phyloP scores from a whole-genome alignment of 176 grass and related monocot genomes.

The Juncus effusus region DNA sequence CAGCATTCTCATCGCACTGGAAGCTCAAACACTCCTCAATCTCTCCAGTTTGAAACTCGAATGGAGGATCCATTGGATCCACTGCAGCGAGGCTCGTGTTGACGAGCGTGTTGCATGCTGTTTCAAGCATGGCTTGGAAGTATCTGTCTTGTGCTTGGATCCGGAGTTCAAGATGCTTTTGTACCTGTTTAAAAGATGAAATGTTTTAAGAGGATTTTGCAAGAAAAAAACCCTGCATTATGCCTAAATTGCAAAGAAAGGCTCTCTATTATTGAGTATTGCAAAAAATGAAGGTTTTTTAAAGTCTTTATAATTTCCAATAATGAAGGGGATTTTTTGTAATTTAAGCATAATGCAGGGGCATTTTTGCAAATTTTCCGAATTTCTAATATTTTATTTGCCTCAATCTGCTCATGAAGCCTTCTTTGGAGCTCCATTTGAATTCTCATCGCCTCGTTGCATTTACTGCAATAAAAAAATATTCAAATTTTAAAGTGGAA shows the following conservation, averaged over 20 bases:
- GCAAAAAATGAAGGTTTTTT: constrained; percentile 11
- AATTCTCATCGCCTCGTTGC: constrained; percentile 40
- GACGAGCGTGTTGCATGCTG: constrained; percentile 22
- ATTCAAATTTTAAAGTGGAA: background rate
- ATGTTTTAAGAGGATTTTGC: background rate
- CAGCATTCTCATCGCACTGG: constrained; percentile 13
- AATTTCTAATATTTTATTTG: background rate
- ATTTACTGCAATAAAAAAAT: constrained; percentile 27
- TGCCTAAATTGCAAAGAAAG: background rate
- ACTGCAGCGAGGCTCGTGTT: constrained; percentile 18
- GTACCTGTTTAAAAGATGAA: constrained; percentile 19
- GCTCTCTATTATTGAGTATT: background rate
- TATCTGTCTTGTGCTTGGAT: constrained; percentile 36
- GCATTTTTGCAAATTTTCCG: too few relatives aligned
- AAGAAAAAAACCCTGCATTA: too few relatives aligned
- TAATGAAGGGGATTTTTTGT: too few relatives aligned
- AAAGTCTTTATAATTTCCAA: background rate
- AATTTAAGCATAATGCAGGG: too few relatives aligned
- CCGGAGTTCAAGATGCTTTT: constrained; percentile 27
- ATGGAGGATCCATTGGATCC: constrained; percentile 19
- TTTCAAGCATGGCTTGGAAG: constrained; percentile 33
- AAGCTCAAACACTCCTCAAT: constrained; percentile 24
- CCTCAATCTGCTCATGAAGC: constrained; percentile 35
- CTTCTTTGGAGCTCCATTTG: constrained; percentile 39
- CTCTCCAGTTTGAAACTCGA: constrained; percentile 24